Conservation (phyloP, 2,329 filamentous ascomycete species). For the Plectosphaerella plurivora region DNA sequence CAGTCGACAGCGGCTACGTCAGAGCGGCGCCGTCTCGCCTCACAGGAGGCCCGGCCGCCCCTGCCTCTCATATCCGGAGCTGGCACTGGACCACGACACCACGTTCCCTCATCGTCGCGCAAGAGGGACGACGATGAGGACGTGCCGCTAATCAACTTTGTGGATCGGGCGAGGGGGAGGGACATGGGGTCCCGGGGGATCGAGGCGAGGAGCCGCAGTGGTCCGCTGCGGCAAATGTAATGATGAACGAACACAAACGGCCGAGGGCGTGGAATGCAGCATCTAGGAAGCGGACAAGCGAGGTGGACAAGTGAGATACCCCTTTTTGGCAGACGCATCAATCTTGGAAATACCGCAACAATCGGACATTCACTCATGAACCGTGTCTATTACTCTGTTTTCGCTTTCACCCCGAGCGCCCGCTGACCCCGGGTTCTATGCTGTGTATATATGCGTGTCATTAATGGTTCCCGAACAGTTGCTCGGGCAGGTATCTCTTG, state of each 20-base stretch:
- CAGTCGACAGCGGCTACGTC: conserved; percentile 8
- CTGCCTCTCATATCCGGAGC: conserved; percentile 2
- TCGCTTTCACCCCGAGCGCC: neutral
- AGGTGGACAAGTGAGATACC: conserved; percentile 10
- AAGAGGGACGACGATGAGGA: conserved; percentile 9
- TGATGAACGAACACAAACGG: neutral
- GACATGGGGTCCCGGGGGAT: neutral
- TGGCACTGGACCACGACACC: neutral
- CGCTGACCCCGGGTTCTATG: neutral
- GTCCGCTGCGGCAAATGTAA: neutral
- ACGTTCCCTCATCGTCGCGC: conserved; percentile 2
- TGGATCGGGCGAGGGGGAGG: conserved; percentile 8
- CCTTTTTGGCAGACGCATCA: conserved; percentile 4
- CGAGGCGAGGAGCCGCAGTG: conserved; percentile 1
- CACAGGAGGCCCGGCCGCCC: conserved; percentile 9
- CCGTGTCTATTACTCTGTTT: conserved; percentile 8
- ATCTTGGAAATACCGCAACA: conserved; percentile 1
- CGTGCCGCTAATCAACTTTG: conserved; percentile 13
- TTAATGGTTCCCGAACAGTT: neutral
- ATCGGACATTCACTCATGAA: neutral
- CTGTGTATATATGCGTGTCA: neutral
- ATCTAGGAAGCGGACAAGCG: neutral
- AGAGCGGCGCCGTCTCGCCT: conserved; percentile 8
- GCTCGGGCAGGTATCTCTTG: neutral
- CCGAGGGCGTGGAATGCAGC: neutral